These are phyloP conservation scores for Cercospora sp. DNA, from an alignment of 2,329 filamentous ascomycete genomes.

Conservation along the genomic window DNA sequence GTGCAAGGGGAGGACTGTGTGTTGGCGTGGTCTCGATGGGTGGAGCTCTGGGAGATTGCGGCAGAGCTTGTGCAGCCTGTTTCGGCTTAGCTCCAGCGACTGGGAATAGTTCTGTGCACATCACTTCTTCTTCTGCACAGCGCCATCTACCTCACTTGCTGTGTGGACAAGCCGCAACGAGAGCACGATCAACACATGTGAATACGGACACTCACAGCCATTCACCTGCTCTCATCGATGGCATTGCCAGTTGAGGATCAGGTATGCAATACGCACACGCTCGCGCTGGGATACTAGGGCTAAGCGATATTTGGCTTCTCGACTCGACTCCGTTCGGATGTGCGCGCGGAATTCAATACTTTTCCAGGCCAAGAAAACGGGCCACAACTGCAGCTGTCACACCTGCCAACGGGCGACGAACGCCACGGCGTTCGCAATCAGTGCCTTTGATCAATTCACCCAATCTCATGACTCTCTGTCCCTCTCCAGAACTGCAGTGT, in stretches of 20 bases:
- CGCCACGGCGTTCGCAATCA: not conserved
- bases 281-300: not conserved
- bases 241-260: too few relatives aligned
- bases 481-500: not conserved
- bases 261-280: not conserved
- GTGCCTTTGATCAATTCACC: too few relatives aligned
- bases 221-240: not conserved
- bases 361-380: not conserved
- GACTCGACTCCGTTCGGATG: not conserved
- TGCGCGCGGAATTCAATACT: not conserved
- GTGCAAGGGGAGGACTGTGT: not conserved
- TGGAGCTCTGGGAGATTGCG: not conserved
- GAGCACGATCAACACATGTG: not conserved
- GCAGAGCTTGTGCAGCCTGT: not conserved
- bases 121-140: not conserved
- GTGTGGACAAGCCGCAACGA: not conserved
- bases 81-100: not conserved
- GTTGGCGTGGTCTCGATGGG: not conserved
- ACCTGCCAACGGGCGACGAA: not conserved
- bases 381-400: not conserved
- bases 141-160: not conserved
- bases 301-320: not conserved
- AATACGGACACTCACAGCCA: not conserved
- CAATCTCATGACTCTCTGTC: not conserved
- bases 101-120: not conserved